Base-by-base conservation (phyloP, 2,329 filamentous ascomycete species). In the Cucurbitaria berberidis region DNA sequence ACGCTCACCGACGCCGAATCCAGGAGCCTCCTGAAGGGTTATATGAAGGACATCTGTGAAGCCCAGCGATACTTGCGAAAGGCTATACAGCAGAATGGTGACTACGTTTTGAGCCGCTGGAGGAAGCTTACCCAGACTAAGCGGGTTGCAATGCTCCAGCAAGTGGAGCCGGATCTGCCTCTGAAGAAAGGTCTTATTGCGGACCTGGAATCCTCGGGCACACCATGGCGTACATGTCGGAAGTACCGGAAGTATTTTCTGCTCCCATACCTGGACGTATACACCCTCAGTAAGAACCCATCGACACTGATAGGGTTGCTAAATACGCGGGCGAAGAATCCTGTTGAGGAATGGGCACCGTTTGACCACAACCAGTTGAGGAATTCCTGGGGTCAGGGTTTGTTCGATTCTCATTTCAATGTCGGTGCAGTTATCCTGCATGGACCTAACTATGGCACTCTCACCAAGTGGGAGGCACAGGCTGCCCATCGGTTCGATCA, bases 401-500 rank as follows among this genome's bases (percentile, higher is more conserved):
- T 18, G 19, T 5, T 39, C 9, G n/a, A 39, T 22, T 4, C 13
- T 7, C 8, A 39, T 5, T 39, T 39, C 18, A 39, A 39, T 19
- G 18, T 5, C 6, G 18, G 35, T 11, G 35, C 18, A 11, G 35
- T 21, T 13, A 39, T 21, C 3, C 10, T 39, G 10, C 5, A 44
- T 21, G 41, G 26, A 30, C 41, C 38, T 5, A 34, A 41, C 1
- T 59, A 57, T 45, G 57, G 53, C 11, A 29, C 18, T 4, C 35
- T 48, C 8, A 45, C 16, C 18, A 29, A 39, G 0, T 70, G 60
- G 62, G 44, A 59, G 3, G 27, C 29, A 1, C 27, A 52, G 0
- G 43, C 44, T 5, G 58, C 53, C 6, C 67, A 69, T 39, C 34
- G 53, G 5, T 35, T 27, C 15, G 53, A 66, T 11, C 52, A 59